Base-by-base conservation (phyloP, 805 yeast genomes). In the Kodamaea laetipori region DNA sequence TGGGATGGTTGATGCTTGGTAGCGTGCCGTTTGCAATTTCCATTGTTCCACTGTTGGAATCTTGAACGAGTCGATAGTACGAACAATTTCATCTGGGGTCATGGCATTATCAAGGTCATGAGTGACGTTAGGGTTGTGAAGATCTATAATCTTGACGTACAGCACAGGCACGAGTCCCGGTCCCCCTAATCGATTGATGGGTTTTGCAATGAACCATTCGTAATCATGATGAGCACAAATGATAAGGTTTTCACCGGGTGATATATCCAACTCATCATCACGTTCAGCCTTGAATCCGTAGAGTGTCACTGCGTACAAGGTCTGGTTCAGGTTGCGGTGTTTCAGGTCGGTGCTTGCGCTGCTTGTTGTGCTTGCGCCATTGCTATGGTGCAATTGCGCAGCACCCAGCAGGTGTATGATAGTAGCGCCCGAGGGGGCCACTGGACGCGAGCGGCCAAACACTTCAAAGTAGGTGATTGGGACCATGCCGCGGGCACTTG, bases 131-230 rank as follows among this genome's bases (percentile, higher is more conserved):
- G 71, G 64, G 39, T 67, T 63, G 17, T 81, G 71, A 46, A 90
- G 76, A 62, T 94, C 96, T 31, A 92, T 80, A 27, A 92, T 77
- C 57, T 89, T 87, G 17, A 94, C 94, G 57, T 86, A 94, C 13
- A 87, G 79, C 4, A 88, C 90, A 0, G 99, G 99, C 6, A 94
- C 95, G 36, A 94, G 73, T 1, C 99, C 99, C 0, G 98, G 98
- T 0, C 97, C 99, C 18, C 99, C 98, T 28, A 94, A 71, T 43
- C 97, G 74, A 47, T 92, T 95, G 33, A 94, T 86, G 10, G 97
- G 97, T 62, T 94, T 94, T 4, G 97, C 98, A 47, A 94, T 94
- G 55, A 90, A 90, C 99, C 99, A 94, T 67, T 95, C 99, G 51
- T 74, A 86, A 44, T 89, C 90, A 59, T 92, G 95, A 64, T 92